These are phyloP conservation scores for Carex arenaria DNA, from an alignment of 202 grass and related monocot genomes.

Conservation along the genomic window DNA sequence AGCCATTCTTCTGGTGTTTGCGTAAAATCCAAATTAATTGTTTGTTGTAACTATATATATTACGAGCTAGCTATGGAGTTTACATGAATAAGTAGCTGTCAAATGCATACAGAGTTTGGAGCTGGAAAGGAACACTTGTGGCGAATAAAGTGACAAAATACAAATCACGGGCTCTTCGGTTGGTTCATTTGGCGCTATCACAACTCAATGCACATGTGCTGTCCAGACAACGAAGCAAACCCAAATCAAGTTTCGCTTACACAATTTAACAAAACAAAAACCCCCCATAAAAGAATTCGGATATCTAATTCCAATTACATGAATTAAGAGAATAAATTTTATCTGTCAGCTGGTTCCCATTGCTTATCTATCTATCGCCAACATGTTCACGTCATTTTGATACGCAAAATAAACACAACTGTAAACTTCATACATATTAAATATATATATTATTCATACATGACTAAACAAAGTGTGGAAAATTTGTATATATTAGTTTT, in stretches of 20 bases:
- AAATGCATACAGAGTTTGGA: conserved; percentile 6
- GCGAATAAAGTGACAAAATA: conserved; percentile 22
- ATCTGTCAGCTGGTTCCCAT: neutral
- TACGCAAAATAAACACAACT: neutral
- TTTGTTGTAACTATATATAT: neutral
- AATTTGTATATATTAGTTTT: no score
- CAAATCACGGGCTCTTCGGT: conserved; percentile 22
- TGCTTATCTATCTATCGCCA: no score
- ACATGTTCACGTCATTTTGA: neutral
- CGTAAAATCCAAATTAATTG: neutral
- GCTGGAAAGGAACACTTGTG: conserved; percentile 13
- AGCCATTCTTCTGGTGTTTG: neutral
- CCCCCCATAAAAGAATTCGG: neutral
- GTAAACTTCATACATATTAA: neutral
- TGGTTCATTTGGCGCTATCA: conserved; percentile 17
- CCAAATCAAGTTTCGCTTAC: neutral
- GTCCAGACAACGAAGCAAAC: conserved; percentile 6
- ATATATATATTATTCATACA: no score
- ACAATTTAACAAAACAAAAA: neutral
- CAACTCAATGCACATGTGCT: conserved; percentile 15
- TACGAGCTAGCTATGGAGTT: neutral
- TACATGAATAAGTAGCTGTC: neutral
- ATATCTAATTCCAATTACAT: neutral
- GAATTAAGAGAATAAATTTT: neutral
- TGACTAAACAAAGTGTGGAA: no score